These are phyloP conservation scores for Trichocomaceae sp. DNA, from an alignment of 2,329 filamentous ascomycete species.

Conservation along the genomic window DNA sequence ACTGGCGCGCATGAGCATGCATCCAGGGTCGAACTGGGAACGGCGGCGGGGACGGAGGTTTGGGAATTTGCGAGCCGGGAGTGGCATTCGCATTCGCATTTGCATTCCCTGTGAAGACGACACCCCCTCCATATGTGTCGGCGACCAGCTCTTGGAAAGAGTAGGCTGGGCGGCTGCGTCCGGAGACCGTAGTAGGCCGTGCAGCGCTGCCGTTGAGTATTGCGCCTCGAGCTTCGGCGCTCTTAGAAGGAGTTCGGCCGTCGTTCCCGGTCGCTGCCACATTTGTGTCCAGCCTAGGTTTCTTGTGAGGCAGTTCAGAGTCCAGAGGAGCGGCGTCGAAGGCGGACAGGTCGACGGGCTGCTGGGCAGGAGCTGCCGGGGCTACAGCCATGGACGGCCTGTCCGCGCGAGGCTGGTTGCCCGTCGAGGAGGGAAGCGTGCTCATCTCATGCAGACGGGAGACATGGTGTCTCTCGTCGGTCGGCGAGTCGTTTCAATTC, in stretches of 20 bases:
- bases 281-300: conserved; percentile 30
- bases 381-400: conserved; percentile 22
- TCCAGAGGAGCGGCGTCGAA: conserved; percentile 26
- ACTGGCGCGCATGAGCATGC: conserved; percentile 18
- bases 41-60: conserved; percentile 29
- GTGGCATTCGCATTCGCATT: conserved; percentile 14
- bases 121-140: conserved; percentile 25
- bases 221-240: conserved; percentile 25
- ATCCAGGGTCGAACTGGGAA: conserved; percentile 35
- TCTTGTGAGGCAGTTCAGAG: conserved; percentile 31
- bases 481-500: conserved; percentile 9
- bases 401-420: conserved; percentile 22
- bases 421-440: conserved; percentile 32
- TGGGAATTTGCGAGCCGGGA: conserved; percentile 19
- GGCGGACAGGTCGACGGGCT: conserved; percentile 32
- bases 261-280: conserved; percentile 18
- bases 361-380: conserved; percentile 22
- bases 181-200: conserved; percentile 25
- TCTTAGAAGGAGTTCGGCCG: conserved; percentile 18
- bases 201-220: conserved; percentile 16
- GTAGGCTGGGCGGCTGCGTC: conserved; percentile 34
- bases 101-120: conserved; percentile 18
- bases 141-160: conserved; percentile 34
- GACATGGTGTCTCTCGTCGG: conserved; percentile 29
- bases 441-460: conserved; percentile 38